Conservation (phyloP, 1,284 basidiomycete genomes). For the Veloboletus limbatus region DNA sequence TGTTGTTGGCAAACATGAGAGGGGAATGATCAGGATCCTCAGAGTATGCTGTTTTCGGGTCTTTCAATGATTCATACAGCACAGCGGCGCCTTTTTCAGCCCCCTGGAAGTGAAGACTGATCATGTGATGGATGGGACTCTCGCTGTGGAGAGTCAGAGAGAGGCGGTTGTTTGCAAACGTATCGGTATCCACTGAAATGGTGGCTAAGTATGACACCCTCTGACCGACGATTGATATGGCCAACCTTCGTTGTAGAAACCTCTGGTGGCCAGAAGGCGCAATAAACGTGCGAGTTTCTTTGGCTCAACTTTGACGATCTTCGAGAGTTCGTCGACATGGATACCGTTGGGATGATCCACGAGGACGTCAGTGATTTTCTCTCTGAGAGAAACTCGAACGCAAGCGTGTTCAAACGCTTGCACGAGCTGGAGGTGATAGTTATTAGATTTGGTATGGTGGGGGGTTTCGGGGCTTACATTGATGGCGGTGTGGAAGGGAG, state of each 20-base stretch:
- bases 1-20: constrained; percentile 18
- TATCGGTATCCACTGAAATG: constrained; percentile 26
- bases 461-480: constrained; percentile 18
- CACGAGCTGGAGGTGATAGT: background rate
- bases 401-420: constrained; percentile 33
- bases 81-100: constrained; percentile 22
- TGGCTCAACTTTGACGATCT: constrained; percentile 24
- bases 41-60: constrained; percentile 23
- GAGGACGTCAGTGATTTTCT: constrained; percentile 32
- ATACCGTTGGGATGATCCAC: constrained; percentile 24
- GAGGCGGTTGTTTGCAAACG: constrained; percentile 37
- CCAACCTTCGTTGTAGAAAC: constrained; percentile 37
- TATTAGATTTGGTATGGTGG: background rate
- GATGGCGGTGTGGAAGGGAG: constrained; percentile 26
- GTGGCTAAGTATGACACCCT: background rate
- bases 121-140: constrained; percentile 24
- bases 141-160: constrained; percentile 32
- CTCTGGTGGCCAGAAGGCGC: constrained; percentile 36
- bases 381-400: constrained; percentile 27
- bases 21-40: constrained; percentile 24
- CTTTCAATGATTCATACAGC: constrained; percentile 29
- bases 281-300: constrained; percentile 35
- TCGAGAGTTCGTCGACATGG: constrained; percentile 29
- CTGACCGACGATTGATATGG: background rate
- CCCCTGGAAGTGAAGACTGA: constrained; percentile 22